A percentile compares a stretch with the other conserved stretches of the same genome.
Evolutionary conservation across 2,329 filamentous ascomycete species (phyloP).

Genomic region (Talaromyces sp.): DNA sequence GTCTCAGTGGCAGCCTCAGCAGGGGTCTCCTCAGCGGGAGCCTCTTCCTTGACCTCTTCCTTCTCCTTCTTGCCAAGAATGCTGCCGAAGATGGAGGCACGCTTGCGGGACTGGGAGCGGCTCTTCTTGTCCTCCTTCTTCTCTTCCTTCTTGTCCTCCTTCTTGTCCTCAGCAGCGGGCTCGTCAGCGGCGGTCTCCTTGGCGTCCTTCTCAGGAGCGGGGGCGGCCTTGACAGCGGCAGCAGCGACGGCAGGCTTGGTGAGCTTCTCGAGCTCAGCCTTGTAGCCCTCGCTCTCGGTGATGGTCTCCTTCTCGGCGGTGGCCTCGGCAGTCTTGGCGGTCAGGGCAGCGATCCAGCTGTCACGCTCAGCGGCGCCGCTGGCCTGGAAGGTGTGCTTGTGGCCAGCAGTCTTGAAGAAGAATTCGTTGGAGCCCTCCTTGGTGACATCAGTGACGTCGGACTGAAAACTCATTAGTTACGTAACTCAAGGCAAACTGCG

Average conservation of each 20-base stretch:
- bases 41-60: slow-evolving; percentile 39
- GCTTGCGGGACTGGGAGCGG: slow-evolving; percentile 55
- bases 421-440: slow-evolving; percentile 77
- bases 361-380: slow-evolving; percentile 69
- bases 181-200: slow-evolving; percentile 23
- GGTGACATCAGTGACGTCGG: slow-evolving; percentile 65
- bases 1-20: slow-evolving; percentile 23
- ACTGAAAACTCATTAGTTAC: slow-evolving; percentile 31
- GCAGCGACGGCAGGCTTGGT: slow-evolving; percentile 40
- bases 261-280: slow-evolving; percentile 71
- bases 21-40: slow-evolving; percentile 26
- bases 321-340: slow-evolving; percentile 76
- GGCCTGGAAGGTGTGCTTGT: slow-evolving; percentile 95
- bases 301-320: slow-evolving; percentile 72
- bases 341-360: slow-evolving; percentile 82
- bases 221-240: slow-evolving; percentile 15
- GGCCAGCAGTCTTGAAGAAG: slow-evolving; percentile 73
- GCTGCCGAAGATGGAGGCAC: slow-evolving; percentile 52
- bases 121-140: slow-evolving; percentile 46
- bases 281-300: slow-evolving; percentile 78
- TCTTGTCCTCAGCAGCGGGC: slow-evolving; percentile 43
- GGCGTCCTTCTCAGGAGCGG: slow-evolving; percentile 11
- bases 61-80: slow-evolving; percentile 55
- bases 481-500: background rate
- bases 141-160: slow-evolving; percentile 29